Base-by-base conservation (phyloP, 352 stramenopile genomes). In the Globisporangium iwayamae region DNA sequence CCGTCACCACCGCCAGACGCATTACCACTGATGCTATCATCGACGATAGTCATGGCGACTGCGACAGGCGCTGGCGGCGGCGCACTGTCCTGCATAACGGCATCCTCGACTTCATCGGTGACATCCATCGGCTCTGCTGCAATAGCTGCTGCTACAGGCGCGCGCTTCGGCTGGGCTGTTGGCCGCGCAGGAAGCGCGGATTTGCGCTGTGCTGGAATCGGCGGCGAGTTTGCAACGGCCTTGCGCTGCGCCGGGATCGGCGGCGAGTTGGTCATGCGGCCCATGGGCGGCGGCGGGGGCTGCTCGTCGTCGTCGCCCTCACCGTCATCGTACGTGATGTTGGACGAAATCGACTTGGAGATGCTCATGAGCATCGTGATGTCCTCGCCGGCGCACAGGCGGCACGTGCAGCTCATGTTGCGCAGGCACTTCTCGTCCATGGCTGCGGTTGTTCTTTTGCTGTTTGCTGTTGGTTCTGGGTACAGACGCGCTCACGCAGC, bases 401-500 rank as follows among this genome's bases (percentile, higher is more conserved):
- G 77, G 74, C 87, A 96, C 62, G 63, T 90, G 79, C 87, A 96
- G 68, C 78, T 96, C 81, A 93, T 91, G 70, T 88, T 94, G 62
- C 87, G 85, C 43, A 94, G 73, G 55, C 87, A 96, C 74, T 87
- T 89, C 45, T 91, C 82, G 36, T 72, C 77, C 84, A 93, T 93
- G n/a, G 36, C 66, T 47, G 50, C 56, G 25, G 25, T 28, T 47
- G 20, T 22, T 63, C n/a, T 28, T 46, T 28, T 41, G 20, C 32
- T 63, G 32, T 28, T 46, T 28, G 20, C 16, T 43, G 30, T 45
- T 43, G 14, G n/a, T 18, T 16, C 4, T 20, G 13, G 48, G 4
- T 7, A 18, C 14, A 30, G 20, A 30, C 39, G 48, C 48, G 30
- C 48, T 55, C n/a, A 10, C 9, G 22, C 25, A n/a, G 3, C 7